Evolutionary conservation across 1,139 yeast genomes (phyloP).

Genomic region (Cylindricascospora bacillispora): DNA sequence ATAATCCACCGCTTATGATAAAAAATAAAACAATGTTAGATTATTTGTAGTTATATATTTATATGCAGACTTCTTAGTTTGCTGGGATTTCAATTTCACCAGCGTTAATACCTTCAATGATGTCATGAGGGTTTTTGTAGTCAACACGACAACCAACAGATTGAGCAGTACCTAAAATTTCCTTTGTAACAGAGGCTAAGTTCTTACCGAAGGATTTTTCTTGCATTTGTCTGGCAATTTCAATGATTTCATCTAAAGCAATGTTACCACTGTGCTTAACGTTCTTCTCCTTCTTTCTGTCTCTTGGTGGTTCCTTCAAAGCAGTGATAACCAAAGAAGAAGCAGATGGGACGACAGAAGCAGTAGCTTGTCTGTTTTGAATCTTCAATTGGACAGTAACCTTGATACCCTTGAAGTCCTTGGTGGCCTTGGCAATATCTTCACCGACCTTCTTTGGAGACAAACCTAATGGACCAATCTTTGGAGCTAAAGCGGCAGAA

Average conservation of each 20-base stretch:
- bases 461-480: constrained; percentile 99
- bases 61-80: no score
- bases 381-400: constrained; percentile 97
- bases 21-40: no score
- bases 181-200: constrained; percentile 95
- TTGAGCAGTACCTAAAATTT: constrained; percentile 99
- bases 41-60: no score
- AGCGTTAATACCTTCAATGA: constrained; percentile 93
- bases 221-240: constrained; percentile 96
- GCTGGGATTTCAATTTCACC: constrained; percentile 97
- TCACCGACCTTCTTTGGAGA: constrained; percentile 99
- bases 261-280: constrained; percentile 99
- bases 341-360: constrained; percentile 99
- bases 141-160: constrained; percentile 98
- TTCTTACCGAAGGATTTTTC: constrained; percentile 97
- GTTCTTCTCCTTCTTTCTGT: constrained; percentile 99
- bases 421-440: constrained; percentile 99
- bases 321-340: constrained; percentile 98
- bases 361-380: constrained; percentile 99
- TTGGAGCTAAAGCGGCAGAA: constrained; percentile 98
- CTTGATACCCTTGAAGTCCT: constrained; percentile 97
- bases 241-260: constrained; percentile 91
- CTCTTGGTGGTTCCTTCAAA: constrained; percentile 99
- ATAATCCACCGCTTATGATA: no score
- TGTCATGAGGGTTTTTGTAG: constrained; percentile 98